A percentile compares a stretch with the other conserved stretches of the same genome.
Evolutionary conservation across 2,329 filamentous ascomycete genomes (phyloP).

Genomic region (Ophiostoma australiae): DNA sequence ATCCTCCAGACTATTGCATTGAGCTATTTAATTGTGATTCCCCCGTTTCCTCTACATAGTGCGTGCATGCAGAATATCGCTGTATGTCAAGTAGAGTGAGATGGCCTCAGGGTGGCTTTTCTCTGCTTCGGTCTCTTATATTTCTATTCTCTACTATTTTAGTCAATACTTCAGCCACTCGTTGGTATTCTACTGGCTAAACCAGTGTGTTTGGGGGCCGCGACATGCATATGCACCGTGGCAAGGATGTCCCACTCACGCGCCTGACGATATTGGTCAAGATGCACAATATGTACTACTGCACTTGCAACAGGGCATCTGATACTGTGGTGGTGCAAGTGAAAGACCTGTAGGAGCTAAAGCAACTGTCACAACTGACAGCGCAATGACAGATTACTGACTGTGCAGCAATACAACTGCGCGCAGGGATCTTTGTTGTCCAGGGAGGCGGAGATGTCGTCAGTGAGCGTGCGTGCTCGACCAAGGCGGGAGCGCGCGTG

Average conservation of each 20-base stretch:
- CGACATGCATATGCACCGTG: neutral
- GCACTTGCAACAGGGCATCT: neutral
- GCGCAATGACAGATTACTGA: neutral
- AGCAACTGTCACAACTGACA: neutral
- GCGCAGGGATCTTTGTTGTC: neutral
- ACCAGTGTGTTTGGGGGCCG: neutral
- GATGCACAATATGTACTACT: neutral
- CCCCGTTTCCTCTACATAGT: too few relatives aligned
- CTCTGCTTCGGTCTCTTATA: neutral
- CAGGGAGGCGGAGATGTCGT: neutral
- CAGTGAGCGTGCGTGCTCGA: neutral
- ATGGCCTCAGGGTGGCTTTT: neutral
- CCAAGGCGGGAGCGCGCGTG: neutral
- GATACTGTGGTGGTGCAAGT: neutral
- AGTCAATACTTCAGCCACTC: neutral
- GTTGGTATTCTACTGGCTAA: too few relatives aligned
- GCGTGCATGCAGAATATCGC: neutral
- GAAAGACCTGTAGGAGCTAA: neutral
- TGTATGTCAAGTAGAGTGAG: neutral
- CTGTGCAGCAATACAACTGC: neutral
- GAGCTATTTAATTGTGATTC: neutral
- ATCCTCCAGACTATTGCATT: neutral
- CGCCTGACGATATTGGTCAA: neutral
- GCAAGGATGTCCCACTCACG: neutral
- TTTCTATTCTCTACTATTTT: neutral